phyloP scores from a whole-genome alignment of 2,329 filamentous ascomycete genomes.

The Trichoderma arundinaceum region DNA sequence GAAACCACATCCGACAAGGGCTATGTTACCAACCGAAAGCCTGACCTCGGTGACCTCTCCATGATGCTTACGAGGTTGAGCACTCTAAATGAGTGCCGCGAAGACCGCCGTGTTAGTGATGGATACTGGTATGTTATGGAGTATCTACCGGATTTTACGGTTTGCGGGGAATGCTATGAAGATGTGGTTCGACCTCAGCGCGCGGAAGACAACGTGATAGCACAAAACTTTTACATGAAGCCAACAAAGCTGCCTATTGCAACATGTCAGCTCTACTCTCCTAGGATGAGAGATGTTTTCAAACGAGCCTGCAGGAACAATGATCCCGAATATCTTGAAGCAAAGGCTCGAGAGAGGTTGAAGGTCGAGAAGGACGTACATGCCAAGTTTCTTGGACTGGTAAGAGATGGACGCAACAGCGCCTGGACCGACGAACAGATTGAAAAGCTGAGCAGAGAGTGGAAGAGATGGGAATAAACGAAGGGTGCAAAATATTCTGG shows the following conservation, averaged over 20 bases:
- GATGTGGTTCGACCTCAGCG: slow-evolving; percentile 75
- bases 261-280: slow-evolving; percentile 80
- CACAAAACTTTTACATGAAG: slow-evolving; percentile 68
- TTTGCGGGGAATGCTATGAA: slow-evolving; percentile 87
- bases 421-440: slow-evolving; percentile 51
- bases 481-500: background rate
- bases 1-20: slow-evolving; percentile 62
- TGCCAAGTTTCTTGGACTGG: slow-evolving; percentile 55
- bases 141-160: slow-evolving; percentile 75
- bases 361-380: slow-evolving; percentile 65
- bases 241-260: slow-evolving; percentile 60
- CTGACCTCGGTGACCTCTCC: slow-evolving; percentile 67
- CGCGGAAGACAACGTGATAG: slow-evolving; percentile 58
- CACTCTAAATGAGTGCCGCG: slow-evolving; percentile 65
- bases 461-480: slow-evolving; percentile 62
- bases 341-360: slow-evolving; percentile 63
- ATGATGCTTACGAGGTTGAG: slow-evolving; percentile 66
- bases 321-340: slow-evolving; percentile 68
- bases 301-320: slow-evolving; percentile 67
- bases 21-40: slow-evolving; percentile 49
- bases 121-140: slow-evolving; percentile 80
- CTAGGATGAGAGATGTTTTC: slow-evolving; percentile 78
- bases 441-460: slow-evolving; percentile 59
- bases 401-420: slow-evolving; percentile 44
- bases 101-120: slow-evolving; percentile 66